Evolutionary conservation across 2,329 filamentous ascomycete genomes (phyloP), one percentile per base, ranked within the genome.

Genomic region (Hortaea sp.): DNA sequence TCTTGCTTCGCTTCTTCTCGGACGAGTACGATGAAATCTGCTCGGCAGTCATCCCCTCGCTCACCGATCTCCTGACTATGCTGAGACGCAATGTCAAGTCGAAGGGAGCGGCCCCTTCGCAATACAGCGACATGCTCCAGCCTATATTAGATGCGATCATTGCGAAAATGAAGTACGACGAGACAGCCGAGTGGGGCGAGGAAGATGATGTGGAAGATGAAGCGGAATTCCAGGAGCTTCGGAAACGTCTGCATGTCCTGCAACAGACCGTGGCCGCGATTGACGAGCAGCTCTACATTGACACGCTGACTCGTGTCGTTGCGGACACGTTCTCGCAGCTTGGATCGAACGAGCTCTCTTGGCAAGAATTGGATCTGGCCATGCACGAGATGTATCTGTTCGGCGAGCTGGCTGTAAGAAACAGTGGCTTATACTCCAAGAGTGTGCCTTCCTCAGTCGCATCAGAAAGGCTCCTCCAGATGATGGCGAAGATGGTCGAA

Each of bases 1-100:
- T 89, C 56, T 76, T 97, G 9, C 73, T 98, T 43, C 85, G 90
- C 35, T 95, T 95, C 72, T 95, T 98, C 69, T 85, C 88, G 27
- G 92, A 98, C 66, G 89, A 98, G 63, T 98, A 94, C 65, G 92
- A 98, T 66, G 92, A 98, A 69, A 84, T 98, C 56, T 97, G 92
- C 72, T 94, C 89, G 32, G 92, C 88, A 9, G 88, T 97, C 48
- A 94, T 98, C 51, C 86, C 89, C 20, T 90, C 87, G 34, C 79
- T 97, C 46, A 95, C 87, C 42, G 94, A 98, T 59, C 78, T 97
- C 42, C 77, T 98, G 50, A 88, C 88, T 29, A 90, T 94, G 64
- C 77, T 97, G 53, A 84, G 92, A 47, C 94, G 89, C 66, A 73
- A 88, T 34, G 77, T 82, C 51, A 81, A 77, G 59, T 65, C 69